Base-by-base conservation (phyloP, 208 protist genomes). In the Wallacemonas rigidus region DNA sequence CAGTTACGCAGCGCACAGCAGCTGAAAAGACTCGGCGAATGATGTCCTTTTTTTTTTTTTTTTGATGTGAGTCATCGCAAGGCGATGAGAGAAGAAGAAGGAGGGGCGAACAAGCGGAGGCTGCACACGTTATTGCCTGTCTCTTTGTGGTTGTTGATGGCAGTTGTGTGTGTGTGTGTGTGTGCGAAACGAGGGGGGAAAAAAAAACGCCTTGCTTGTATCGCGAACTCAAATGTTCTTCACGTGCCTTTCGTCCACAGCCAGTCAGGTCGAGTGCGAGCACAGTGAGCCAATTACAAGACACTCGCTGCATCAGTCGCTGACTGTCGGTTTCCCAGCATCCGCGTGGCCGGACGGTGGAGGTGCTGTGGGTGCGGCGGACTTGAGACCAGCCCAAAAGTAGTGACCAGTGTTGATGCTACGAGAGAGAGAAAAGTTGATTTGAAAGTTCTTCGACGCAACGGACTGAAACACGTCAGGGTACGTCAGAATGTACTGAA, bases 341-440 rank as follows among this genome's bases (percentile, higher is more conserved):
- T 26, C 26, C 26, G 26, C 26, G 26, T 26, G 26, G 26, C 26
- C 26, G 0, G 26, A 26, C 26, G 26, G 26, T 0, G 26, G 26
- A 0, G 26, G 26, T 26, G 61, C 12, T 9, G 67, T 17, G 17
- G 69, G 1, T 71, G n/a, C 45, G 68, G 12, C 7, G 11, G 40
- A 47, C 75, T 93, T 93, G 36, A 91, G 45, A 1, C 90, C 90
- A 1, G 86, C 69, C 90, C 90, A 95, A 60, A 95, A 86, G 74
- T 95, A 95, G 69, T 95, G 90, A 56, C 90, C 90, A 0, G 90
- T 92, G 65, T 93, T 81, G 36, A 92, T 11, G 41, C 56, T 74
- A 38, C 73, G 77, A 26, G 88, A 85, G 7, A 95, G 80, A 35
- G 62, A 71, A 39, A 93, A 95, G 61, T 81, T 83, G 17, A 95